phyloP scores from a whole-genome alignment of 2,329 filamentous ascomycete genomes.

The Westerdykella sp. region DNA sequence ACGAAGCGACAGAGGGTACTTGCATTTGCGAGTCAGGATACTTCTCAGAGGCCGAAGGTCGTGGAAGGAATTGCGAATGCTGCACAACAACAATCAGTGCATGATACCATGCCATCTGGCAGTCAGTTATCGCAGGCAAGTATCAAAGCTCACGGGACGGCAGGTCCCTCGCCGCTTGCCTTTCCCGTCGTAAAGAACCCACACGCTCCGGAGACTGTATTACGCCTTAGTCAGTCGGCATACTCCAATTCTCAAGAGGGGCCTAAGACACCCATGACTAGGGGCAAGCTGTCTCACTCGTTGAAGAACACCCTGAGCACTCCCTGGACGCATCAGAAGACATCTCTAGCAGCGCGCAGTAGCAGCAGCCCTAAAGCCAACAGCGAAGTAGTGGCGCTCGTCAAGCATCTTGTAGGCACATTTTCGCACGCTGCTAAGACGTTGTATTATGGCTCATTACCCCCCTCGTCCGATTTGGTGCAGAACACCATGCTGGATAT shows the following conservation, averaged over 20 bases:
- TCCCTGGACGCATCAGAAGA: constrained; percentile 31
- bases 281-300: constrained; percentile 9
- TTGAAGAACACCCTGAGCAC: constrained; percentile 20
- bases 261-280: constrained; percentile 23
- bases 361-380: constrained; percentile 13
- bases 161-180: constrained; percentile 46
- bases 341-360: constrained; percentile 11
- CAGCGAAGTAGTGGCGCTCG: constrained; percentile 15
- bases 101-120: not conserved
- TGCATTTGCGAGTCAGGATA: not conserved
- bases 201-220: constrained; percentile 55
- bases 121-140: constrained; percentile 37
- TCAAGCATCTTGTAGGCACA: constrained; percentile 10
- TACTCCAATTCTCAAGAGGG: constrained; percentile 45
- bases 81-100: too few relatives aligned
- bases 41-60: too few relatives aligned
- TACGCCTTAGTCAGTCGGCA: constrained; percentile 61
- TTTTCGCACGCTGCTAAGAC: constrained; percentile 16
- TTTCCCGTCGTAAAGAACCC: constrained; percentile 76
- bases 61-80: too few relatives aligned
- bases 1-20: not conserved
- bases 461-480: constrained; percentile 45
- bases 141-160: constrained; percentile 32
- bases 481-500: constrained; percentile 51
- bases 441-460: constrained; percentile 33